Conservation (phyloP, 148 eudicot species). For the Rhododendron mucronatum region DNA sequence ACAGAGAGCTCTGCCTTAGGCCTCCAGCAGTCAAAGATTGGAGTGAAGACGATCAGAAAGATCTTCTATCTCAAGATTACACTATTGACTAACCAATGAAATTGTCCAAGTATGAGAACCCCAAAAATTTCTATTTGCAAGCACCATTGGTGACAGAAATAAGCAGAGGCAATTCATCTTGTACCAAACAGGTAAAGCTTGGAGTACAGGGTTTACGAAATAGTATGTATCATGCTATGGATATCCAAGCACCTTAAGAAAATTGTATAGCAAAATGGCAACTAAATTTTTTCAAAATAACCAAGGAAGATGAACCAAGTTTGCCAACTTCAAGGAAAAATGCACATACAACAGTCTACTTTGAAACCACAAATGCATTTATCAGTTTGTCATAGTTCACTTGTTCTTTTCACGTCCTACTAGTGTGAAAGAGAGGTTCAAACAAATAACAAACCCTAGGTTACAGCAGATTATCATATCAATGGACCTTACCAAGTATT, state of each 20-base stretch:
- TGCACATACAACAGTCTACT: background rate
- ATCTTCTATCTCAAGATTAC: background rate
- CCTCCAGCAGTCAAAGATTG: background rate
- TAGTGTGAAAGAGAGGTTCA: background rate
- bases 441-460: background rate
- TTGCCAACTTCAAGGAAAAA: background rate
- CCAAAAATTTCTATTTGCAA: background rate
- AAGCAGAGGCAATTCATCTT: background rate
- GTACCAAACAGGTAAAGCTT: background rate
- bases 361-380: background rate
- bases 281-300: background rate
- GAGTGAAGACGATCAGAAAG: background rate
- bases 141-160: background rate
- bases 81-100: background rate
- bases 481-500: constrained; percentile 61
- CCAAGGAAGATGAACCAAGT: background rate
- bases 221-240: background rate
- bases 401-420: background rate
- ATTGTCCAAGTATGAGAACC: background rate
- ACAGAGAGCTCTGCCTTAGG: background rate
- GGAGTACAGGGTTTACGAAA: background rate
- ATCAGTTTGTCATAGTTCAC: background rate
- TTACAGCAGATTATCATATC: background rate
- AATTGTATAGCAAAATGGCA: background rate
- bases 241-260: background rate